These are phyloP conservation scores for Chlamydomonas incerta DNA, from an alignment of 139 green algal species.

Conservation along the genomic window DNA sequence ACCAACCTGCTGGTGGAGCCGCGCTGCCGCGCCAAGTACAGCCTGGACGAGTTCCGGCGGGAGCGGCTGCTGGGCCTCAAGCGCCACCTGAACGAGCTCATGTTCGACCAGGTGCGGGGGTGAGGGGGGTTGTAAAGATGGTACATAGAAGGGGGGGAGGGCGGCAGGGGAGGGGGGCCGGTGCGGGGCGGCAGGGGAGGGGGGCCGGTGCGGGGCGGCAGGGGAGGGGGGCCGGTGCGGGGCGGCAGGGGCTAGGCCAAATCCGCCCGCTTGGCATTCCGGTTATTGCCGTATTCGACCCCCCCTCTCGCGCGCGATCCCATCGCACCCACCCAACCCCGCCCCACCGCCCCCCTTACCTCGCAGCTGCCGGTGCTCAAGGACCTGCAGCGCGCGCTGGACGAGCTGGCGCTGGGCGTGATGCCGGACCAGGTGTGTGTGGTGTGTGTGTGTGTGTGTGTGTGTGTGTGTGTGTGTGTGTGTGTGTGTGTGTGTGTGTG, in stretches of 20 bases:
- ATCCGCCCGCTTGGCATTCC: no score
- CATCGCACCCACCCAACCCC: neutral
- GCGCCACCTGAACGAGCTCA: constrained; percentile 85
- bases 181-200: no score
- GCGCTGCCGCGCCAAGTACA: constrained; percentile 74
- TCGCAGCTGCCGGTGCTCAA: constrained; percentile 48
- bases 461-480: no score
- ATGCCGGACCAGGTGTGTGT: constrained; percentile 20
- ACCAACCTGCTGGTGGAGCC: constrained; percentile 89
- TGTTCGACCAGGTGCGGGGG: constrained; percentile 85
- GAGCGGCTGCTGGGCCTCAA: constrained; percentile 74
- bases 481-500: no score
- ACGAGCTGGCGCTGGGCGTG: constrained; percentile 78
- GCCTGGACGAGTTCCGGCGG: constrained; percentile 74
- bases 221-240: no score
- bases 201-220: no score
- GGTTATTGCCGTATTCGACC: neutral
- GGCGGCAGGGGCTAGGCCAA: no score
- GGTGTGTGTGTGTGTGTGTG: neutral
- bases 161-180: no score
- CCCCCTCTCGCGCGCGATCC: neutral
- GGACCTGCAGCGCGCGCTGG: constrained; percentile 80
- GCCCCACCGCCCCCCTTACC: neutral
- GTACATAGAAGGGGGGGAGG: no score
- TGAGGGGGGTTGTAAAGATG: no score